Evolutionary conservation across 2,329 filamentous ascomycete species (phyloP), one percentile per base, ranked within the genome.

Genomic region (Lachnellula cervina): DNA sequence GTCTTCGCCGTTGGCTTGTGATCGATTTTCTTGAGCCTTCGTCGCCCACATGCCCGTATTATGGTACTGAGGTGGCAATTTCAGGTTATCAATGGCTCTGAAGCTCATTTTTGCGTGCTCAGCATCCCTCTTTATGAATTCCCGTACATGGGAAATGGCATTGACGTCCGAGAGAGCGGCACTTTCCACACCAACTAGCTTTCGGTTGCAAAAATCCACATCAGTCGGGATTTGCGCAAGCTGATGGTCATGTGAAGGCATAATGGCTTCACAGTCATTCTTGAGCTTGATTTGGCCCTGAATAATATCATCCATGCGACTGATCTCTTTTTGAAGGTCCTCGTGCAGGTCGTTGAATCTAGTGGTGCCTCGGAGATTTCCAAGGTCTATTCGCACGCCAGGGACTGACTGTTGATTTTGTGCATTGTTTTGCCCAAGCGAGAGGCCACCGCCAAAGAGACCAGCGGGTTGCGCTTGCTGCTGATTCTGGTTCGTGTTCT

Each of bases 341-440:
- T 93, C 88, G 58, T 89, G 84, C 28, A 96, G 85, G 71, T 96
- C 93, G 69, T 91, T 90, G 76, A 94, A 97, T 59, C 94, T 89
- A 3, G 91, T 96, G 0, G 92, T 96, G 16, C 88, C 87, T 51
- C 90, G 84, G 58, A 97, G 77, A 68, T 89, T 89, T 64, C 82
- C 82, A 51, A 89, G 74, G 71, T 94, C 89, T 65, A 96, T 88
- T 66, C 88, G 86, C 17, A 90, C 87, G 17, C 88, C 89, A 0
- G 87, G 84, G 16, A 86, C 79, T 14, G 76, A 78, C 62, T 81
- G 79, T 61, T 81, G 78, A 50, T 77, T 74, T 48, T 68, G 62
- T 13, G 47, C 19, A 25, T 61, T 67, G 59, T 75, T 71, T 62
- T 80, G 79, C 54, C 79, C 79, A 69, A 82, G 76, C 16, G 59